These are phyloP conservation scores for Knoxia roxburghii DNA, from an alignment of 257 asterid genomes.

Conservation along the genomic window DNA sequence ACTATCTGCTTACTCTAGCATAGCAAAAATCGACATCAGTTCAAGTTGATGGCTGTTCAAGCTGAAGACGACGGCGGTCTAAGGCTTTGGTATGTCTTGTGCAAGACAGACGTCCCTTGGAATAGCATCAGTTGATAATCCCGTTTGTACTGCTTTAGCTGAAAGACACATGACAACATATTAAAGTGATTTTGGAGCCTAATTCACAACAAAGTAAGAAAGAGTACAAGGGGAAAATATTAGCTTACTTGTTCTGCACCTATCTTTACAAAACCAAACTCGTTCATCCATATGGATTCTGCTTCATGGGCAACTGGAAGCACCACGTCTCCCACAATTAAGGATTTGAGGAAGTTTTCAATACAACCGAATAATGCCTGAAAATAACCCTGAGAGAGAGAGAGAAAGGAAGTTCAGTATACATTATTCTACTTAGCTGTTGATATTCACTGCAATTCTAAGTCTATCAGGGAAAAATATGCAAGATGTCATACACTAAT, in stretches of 20 bases:
- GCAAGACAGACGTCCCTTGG: conserved; percentile 61
- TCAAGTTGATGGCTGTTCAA: conserved; percentile 10
- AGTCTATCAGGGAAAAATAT: not conserved
- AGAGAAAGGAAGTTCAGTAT: not conserved
- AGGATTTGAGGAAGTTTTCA: conserved; percentile 30
- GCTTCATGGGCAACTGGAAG: conserved; percentile 65
- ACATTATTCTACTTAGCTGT: no score
- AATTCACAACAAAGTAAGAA: not conserved
- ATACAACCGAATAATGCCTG: conserved; percentile 50
- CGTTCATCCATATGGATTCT: conserved; percentile 42
- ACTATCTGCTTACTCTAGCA: not conserved
- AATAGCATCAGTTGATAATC: conserved; percentile 62
- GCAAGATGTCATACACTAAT: not conserved
- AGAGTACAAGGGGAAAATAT: not conserved
- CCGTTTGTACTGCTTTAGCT: conserved; percentile 50
- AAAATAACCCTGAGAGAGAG: conserved; percentile 76
- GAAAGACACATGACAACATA: conserved; percentile 17
- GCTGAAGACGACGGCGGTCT: not conserved
- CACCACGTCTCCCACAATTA: conserved; percentile 38
- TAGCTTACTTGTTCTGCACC: conserved; percentile 32
- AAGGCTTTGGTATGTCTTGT: conserved; percentile 27
- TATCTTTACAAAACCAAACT: conserved; percentile 38
- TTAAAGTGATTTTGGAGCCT: not conserved
- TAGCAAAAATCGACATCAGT: conserved; percentile 13
- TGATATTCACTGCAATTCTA: not conserved